These are phyloP conservation scores for Domatiomyces catenatus DNA, from an alignment of 2,329 filamentous ascomycete genomes.

Conservation along the genomic window DNA sequence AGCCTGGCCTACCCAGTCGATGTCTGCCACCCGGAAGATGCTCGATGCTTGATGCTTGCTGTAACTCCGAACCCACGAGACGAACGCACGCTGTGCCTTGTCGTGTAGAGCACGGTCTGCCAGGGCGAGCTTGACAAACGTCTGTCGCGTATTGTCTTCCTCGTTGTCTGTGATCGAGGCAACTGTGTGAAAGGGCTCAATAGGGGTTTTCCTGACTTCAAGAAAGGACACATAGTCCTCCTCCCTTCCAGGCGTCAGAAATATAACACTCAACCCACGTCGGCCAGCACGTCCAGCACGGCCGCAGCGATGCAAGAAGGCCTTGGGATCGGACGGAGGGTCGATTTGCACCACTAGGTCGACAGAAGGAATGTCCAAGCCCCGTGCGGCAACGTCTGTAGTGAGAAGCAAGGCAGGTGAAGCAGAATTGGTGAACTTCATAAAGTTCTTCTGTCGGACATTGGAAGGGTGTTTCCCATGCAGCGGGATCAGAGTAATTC, in stretches of 20 bases:
- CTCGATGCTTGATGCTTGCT: conserved; percentile 78
- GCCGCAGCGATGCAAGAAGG: conserved; percentile 52
- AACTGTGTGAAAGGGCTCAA: conserved; percentile 46
- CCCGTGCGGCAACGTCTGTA: conserved; percentile 80
- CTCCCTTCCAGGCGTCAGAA: conserved; percentile 71
- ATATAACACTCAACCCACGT: conserved; percentile 67
- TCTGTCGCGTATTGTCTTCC: conserved; percentile 40
- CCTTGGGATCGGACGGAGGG: conserved; percentile 74
- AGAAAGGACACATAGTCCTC: conserved; percentile 84
- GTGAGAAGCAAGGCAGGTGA: conserved; percentile 71
- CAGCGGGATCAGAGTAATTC: conserved; percentile 59
- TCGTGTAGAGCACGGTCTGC: conserved; percentile 59
- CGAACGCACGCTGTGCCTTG: conserved; percentile 80
- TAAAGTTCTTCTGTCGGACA: conserved; percentile 76
- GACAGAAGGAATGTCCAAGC: conserved; percentile 80
- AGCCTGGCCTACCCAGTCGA: conserved; percentile 73
- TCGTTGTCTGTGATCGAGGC: conserved; percentile 42
- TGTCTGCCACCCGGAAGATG: conserved; percentile 69
- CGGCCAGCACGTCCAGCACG: conserved; percentile 48
- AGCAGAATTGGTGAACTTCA: conserved; percentile 58
- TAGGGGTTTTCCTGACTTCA: conserved; percentile 72
- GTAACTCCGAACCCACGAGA: conserved; percentile 85
- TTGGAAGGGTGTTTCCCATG: conserved; percentile 87
- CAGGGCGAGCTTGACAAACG: conserved; percentile 43
- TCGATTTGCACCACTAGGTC: conserved; percentile 85